A percentile compares a stretch with the other conserved stretches of the same genome.
These are phyloP conservation scores for Thermochaetoides thermophila DNA, from an alignment of 495 filamentous ascomycete species.

Conservation along the genomic window DNA sequence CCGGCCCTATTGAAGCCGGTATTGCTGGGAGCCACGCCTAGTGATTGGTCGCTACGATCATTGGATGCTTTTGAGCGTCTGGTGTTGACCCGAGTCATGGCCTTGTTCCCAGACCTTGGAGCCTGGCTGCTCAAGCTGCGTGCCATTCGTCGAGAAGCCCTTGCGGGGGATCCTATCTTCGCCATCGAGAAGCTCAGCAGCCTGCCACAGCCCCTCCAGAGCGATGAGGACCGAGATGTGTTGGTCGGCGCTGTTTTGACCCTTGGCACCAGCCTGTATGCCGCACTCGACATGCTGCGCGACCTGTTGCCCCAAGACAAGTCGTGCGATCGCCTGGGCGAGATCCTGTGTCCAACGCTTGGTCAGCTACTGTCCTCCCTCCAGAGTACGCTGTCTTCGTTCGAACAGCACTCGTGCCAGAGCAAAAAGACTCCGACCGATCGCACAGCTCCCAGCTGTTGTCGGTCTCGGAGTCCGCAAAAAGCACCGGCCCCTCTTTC, in stretches of 20 bases:
- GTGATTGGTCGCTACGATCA: conserved; percentile 3
- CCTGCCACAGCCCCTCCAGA: conserved; percentile 8
- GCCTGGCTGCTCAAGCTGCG: conserved; percentile 17
- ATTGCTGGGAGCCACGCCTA: too few relatives aligned
- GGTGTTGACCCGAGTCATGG: conserved; percentile 13
- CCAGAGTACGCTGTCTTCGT: conserved; percentile 6
- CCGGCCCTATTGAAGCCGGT: too few relatives aligned
- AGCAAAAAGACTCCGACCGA: too few relatives aligned
- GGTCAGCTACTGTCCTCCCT: conserved; percentile 12
- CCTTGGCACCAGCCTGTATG: conserved; percentile 14
- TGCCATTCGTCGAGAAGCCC: conserved; percentile 10
- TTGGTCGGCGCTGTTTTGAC: conserved; percentile 17
- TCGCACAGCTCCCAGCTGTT: too few relatives aligned
- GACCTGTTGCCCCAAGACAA: conserved; percentile 17
- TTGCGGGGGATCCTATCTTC: conserved; percentile 12
- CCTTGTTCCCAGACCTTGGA: conserved; percentile 12
- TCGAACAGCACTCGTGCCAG: conserved; percentile 4
- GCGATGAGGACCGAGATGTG: conserved; percentile 16
- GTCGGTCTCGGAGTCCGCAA: too few relatives aligned
- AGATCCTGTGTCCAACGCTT: conserved; percentile 17
- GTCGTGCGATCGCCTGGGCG: conserved; percentile 14
- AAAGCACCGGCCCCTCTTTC: too few relatives aligned
- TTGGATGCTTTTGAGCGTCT: not conserved
- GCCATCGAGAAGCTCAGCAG: conserved; percentile 14
- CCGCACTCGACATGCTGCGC: conserved; percentile 14